Base-by-base conservation (phyloP, 73 alveolate species). In the Loxodes magnus region DNA sequence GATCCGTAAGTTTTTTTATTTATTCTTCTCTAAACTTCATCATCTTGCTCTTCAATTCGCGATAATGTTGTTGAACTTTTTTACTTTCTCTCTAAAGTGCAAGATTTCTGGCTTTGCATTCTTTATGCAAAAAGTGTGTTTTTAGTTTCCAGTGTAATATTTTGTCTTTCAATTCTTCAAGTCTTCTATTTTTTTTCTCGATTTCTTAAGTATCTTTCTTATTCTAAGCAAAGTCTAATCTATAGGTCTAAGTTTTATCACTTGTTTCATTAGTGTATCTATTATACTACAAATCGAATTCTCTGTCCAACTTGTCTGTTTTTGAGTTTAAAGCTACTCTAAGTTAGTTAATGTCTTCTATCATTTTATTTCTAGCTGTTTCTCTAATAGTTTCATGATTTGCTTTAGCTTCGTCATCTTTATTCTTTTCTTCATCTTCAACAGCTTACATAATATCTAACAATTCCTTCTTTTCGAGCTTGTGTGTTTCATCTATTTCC, bases 381-480 rank as follows among this genome's bases (percentile, higher is more conserved):
- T 84, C 96, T 48, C 86, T 72, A 30, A 61, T 74, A 33, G 80
- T 80, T 52, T 88, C 88, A 63, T 74, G 90, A 58, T 84, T 83
- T 59, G 91, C 84, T 53, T 88, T 77, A 29, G 89, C 70, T 62
- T 80, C 66, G 48, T 84, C 92, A 3, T 78, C 82, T 75, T 88
- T 87, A 53, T 52, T 62, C 51, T 79, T 82, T 50, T 92, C 96
- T 43, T 86, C 94, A 67, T 92, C 97, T 27, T 88, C 84, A 7
- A 92, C 92, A 46, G 96, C 90, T 36, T 81, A 74, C 22, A 92
- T 80, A 94, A 92, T 90, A 70, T 87, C 95, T 43, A 84, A 82
- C 30, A 92, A 71, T 67, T 92, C 98, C 44, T 80, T 84, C 63
- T 82, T 87, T 66, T 92, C 92, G 74, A 56, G 71, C 31, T 84